Evolutionary conservation across 2,329 filamentous ascomycete species (phyloP), one percentile per base, ranked within the genome.

Genomic region (Fusarium coffeatum): DNA sequence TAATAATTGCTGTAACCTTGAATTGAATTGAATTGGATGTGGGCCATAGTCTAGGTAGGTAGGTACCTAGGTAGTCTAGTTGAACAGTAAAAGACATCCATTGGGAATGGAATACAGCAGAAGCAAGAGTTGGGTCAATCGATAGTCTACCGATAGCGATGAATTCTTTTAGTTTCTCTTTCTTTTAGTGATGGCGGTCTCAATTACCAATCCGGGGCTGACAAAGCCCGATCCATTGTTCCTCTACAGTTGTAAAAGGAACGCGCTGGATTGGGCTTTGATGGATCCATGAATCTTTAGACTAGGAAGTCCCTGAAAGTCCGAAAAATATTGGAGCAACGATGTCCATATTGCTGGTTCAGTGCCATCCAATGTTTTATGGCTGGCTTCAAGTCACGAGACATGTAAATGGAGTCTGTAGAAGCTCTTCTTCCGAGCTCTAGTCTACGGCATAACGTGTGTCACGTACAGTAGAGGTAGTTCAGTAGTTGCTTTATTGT

Each of bases 181-280:
- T 20, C 9, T n/a, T 18, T 27, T 23, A 20, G 10, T 57, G 64
- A 68, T 63, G 54, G 59, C 27, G 55, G 51, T 27, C 34, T n/a
- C 12, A 34, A 45, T 57, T 34, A 46, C 64, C 61, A 65, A 74
- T 64, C 67, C 46, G 59, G 56, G 65, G 59, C 54, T 46, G 57
- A 74, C 55, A 65, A 69, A 54, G 47, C 37, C 28, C n/a, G 55
- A 50, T n/a, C 59, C 59, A n/a, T n/a, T n/a, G n/a, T n/a, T n/a
- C n/a, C n/a, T n/a, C n/a, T n/a, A n/a, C n/a, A n/a, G n/a, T n/a
- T n/a, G n/a, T n/a, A n/a, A n/a, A n/a, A n/a, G n/a, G n/a, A n/a
- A n/a, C n/a, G n/a, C n/a, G n/a, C n/a, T n/a, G 55, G 48, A 55
- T 61, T 25, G 18, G 18, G 34, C 34, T 37, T 37, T 28, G 28